Base-by-base conservation (phyloP, 768 basidiomycete genomes). In the Pleurotus sapidus region DNA sequence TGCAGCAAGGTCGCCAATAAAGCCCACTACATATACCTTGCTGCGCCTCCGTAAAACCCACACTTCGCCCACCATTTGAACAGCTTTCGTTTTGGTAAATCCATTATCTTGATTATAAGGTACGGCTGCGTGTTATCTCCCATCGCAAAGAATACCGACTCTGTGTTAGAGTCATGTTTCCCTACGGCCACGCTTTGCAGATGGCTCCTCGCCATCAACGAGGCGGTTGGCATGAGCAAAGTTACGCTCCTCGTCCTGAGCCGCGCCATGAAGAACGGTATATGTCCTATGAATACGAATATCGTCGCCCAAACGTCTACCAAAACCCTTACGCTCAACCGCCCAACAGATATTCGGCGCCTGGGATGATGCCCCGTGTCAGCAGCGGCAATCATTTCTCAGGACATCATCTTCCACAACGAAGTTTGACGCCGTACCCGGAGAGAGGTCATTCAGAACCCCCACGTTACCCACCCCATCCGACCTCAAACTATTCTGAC, bases 21-120 rank as follows among this genome's bases (percentile, higher is more conserved):
- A 25, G 42, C 17, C 6, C 39, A 12, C 17, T 54, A 54, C 51
- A 54, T 54, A 54, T 54, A 54, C 20, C n/a, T 42, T n/a, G 49
- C 51, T 54, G 51, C 51, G 51, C 51, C 25, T 42, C 23, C 24
- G 9, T n/a, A 9, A 34, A 54, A 40, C 24, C 51, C 39, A 17
- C 51, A 37, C 23, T 39, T 54, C 51, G 15, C 40, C 51, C 51
- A 38, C 27, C 39, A 40, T 54, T 42, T 39, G 14, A 30, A 34
- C 39, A 42, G 38, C 18, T 20, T 54, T 30, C 23, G 14, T 39
- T 54, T 39, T 23, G 38, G 38, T 39, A 39, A 18, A 54, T 17
- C 24, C 17, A 39, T 54, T 40, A 54, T 54, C 51, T 42, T 39
- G 46, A 48, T 25, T 14, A 39, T 18, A 38, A 42, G 18, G 17